Conservation (phyloP, 139 green algal species). For the Asterochloris sp. region DNA sequence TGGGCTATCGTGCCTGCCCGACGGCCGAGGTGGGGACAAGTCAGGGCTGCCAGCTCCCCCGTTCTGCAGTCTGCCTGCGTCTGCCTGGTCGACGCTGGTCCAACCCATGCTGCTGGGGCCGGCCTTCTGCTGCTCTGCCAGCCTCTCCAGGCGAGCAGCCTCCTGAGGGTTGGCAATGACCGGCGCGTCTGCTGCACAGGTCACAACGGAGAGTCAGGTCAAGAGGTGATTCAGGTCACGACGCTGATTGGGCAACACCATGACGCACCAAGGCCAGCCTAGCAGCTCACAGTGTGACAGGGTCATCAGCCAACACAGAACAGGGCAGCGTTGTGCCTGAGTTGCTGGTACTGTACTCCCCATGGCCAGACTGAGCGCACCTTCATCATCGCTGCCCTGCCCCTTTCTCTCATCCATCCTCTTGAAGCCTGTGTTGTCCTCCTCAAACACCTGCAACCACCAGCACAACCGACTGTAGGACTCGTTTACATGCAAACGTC, state of each 20-base stretch:
- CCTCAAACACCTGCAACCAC: slow-evolving; percentile 58
- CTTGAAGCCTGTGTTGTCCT: slow-evolving; percentile 52
- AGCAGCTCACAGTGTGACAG: background rate
- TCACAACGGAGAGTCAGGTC: background rate
- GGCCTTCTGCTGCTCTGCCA: slow-evolving; percentile 42
- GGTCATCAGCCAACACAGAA: background rate
- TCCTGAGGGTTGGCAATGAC: slow-evolving; percentile 71
- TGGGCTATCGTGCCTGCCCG: slow-evolving; percentile 3
- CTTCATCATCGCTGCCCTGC: slow-evolving; percentile 21
- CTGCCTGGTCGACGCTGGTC: background rate
- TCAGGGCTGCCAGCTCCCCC: background rate
- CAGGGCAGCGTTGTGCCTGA: background rate
- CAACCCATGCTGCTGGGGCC: background rate
- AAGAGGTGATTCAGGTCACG: background rate
- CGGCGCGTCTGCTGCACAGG: slow-evolving; percentile 44
- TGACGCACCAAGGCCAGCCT: background rate
- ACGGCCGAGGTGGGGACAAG: slow-evolving; percentile 2
- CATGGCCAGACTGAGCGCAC: slow-evolving; percentile 31
- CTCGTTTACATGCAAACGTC: no score
- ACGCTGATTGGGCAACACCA: background rate
- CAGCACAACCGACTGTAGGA: no score
- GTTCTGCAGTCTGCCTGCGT: background rate
- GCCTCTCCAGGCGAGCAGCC: slow-evolving; percentile 33
- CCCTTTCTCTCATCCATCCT: background rate
- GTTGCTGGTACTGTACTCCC: background rate